phyloP scores from a whole-genome alignment of 2,329 filamentous ascomycete genomes.

The Monosporascus sp. region DNA sequence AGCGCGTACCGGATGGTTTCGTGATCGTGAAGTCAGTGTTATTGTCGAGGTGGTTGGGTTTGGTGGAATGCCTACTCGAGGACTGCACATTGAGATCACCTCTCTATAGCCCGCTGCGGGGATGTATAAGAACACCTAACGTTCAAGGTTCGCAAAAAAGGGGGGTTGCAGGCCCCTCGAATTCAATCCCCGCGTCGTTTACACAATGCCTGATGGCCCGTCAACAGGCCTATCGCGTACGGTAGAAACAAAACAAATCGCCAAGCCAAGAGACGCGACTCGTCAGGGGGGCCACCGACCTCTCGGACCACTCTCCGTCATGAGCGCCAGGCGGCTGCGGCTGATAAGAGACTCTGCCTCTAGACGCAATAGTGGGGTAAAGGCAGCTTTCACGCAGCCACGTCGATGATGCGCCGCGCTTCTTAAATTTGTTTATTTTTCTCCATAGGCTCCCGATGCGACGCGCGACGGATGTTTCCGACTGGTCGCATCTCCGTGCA shows the following conservation, averaged over 20 bases:
- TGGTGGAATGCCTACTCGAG: neutral
- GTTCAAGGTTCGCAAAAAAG: neutral
- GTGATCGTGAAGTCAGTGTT: no score
- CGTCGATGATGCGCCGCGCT: neutral
- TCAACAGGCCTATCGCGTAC: neutral
- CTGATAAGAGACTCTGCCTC: no score
- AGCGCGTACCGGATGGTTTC: no score
- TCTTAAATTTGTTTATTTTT: neutral
- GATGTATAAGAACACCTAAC: neutral
- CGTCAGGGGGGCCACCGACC: neutral
- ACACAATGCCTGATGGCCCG: neutral
- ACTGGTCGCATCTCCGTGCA: neutral
- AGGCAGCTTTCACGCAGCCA: neutral
- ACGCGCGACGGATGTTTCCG: neutral
- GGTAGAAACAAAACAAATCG: neutral
- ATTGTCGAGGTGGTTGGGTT: neutral
- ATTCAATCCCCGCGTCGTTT: neutral
- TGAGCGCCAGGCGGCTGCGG: neutral
- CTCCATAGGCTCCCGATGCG: neutral
- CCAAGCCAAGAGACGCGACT: neutral
- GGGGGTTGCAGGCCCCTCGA: neutral
- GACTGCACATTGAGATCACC: neutral
- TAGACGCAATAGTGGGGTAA: neutral
- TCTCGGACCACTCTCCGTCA: neutral
- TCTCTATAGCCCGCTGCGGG: neutral